phyloP scores from a whole-genome alignment of 495 filamentous ascomycete species.

The Astrothelium subdiscretum region DNA sequence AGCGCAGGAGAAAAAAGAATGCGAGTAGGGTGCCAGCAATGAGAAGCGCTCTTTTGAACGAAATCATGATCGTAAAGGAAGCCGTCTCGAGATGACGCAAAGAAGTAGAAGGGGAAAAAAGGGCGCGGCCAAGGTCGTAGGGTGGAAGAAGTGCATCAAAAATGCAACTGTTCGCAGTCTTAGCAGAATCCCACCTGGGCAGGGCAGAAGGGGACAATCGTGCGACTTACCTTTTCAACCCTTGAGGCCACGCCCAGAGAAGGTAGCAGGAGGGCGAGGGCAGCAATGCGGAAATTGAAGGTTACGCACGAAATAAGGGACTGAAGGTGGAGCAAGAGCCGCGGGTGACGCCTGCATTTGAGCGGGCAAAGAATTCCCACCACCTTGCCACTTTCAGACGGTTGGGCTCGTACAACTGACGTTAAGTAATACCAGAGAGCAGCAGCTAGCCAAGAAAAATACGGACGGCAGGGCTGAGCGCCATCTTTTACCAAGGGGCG shows the following conservation, averaged over 20 bases:
- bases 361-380: not conserved
- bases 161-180: not conserved
- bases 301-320: not conserved
- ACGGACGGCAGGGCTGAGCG: too few species aligned
- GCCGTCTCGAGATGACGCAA: not conserved
- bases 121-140: not conserved
- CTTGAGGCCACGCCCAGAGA: not conserved
- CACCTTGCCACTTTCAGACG: not conserved
- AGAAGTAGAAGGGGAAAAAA: not conserved
- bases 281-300: not conserved
- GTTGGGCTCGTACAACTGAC: not conserved
- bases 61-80: slow-evolving; percentile 31
- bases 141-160: not conserved
- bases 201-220: not conserved
- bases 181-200: not conserved
- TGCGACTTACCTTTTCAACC: not conserved
- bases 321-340: not conserved
- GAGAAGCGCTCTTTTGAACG: slow-evolving; percentile 61
- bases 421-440: too few species aligned
- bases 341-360: not conserved
- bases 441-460: too few species aligned
- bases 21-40: slow-evolving; percentile 55
- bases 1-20: slow-evolving; percentile 58
- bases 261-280: not conserved
- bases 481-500: too few species aligned